phyloP scores from a whole-genome alignment of 2,329 filamentous ascomycete genomes.

The Microcera coccophila region DNA sequence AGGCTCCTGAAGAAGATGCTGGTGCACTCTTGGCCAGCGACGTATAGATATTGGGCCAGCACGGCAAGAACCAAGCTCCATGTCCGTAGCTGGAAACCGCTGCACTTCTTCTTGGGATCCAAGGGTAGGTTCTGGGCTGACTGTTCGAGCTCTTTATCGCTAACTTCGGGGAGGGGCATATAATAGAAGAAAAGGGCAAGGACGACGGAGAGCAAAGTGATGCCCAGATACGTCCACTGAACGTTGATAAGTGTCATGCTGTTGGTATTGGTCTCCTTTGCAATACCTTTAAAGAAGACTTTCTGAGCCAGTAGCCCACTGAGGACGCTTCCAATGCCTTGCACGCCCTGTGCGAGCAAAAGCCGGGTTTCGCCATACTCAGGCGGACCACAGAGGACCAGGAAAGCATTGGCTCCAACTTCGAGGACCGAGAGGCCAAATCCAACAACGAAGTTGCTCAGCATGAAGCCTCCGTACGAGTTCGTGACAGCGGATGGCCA shows the following conservation, averaged over 20 bases:
- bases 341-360: slow-evolving; percentile 70
- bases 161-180: slow-evolving; percentile 61
- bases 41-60: slow-evolving; percentile 73
- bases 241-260: slow-evolving; percentile 62
- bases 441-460: slow-evolving; percentile 69
- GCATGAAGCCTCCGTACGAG: slow-evolving; percentile 74
- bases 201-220: slow-evolving; percentile 68
- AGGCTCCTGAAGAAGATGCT: slow-evolving; percentile 58
- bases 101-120: slow-evolving; percentile 46
- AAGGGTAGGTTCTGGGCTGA: slow-evolving; percentile 47
- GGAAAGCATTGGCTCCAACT: slow-evolving; percentile 74
- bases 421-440: slow-evolving; percentile 74
- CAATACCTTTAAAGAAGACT: slow-evolving; percentile 65
- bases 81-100: slow-evolving; percentile 52
- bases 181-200: slow-evolving; percentile 68
- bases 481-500: slow-evolving; percentile 74
- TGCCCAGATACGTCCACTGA: slow-evolving; percentile 82
- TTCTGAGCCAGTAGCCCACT: slow-evolving; percentile 69
- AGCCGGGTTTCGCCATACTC: slow-evolving; percentile 71
- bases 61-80: slow-evolving; percentile 65
- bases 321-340: slow-evolving; percentile 70
- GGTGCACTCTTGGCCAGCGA: slow-evolving; percentile 66
- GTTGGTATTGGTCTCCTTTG: slow-evolving; percentile 27
- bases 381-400: slow-evolving; percentile 67
- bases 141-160: slow-evolving; percentile 51